Base-by-base conservation (phyloP, 2,329 filamentous ascomycete genomes). In the Aspergillus fructus region DNA sequence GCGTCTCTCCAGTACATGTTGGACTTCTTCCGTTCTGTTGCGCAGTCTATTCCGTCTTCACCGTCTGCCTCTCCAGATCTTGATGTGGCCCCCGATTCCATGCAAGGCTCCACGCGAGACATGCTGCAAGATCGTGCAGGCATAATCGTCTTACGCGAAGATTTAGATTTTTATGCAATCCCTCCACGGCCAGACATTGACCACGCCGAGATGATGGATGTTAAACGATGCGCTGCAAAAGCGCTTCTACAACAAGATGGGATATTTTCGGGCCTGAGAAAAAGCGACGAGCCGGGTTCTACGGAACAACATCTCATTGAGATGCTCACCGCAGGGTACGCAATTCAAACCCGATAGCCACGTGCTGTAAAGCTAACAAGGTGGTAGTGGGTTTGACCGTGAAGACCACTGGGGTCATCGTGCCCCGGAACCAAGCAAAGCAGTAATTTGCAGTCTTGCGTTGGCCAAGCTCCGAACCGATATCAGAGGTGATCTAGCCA, bases 221-320 rank as follows among this genome's bases (percentile, higher is more conserved):
- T 99, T 61, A 99, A 99, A 81, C 86, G 94, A 61, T 93, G 93
- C 37, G 93, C 93, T 11, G 93, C 91, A 21, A 87, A 85, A 65
- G 90, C 91, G n/a, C 77, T 99, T 63, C 82, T 97, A 65, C 85
- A 86, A 70, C 94, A 99, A 74, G 86, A 93, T 66, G 94, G 94
- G 48, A 99, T 99, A 67, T 99, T 99, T 73, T 96, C 93, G 3
- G 94, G 94, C 0, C 79, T 99, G 47, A 89, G 94, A 75, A 91
- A 93, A 73, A 97, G 93, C 68, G 93, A 99, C 66, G 94, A 99
- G 76, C 88, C 90, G 17, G 94, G 94, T 19, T 97, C 93, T 17
- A 99, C 94, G 0, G 94, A 99, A 76, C 94, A 96, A 66, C 94
- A 99, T 80, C 82, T 99, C 40, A 99, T 99, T 69, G 94, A 99